Evolutionary conservation across 129 eudicot genomes (phyloP), one percentile per base, ranked within the genome.

Genomic region (Tanacetum coccineum): DNA sequence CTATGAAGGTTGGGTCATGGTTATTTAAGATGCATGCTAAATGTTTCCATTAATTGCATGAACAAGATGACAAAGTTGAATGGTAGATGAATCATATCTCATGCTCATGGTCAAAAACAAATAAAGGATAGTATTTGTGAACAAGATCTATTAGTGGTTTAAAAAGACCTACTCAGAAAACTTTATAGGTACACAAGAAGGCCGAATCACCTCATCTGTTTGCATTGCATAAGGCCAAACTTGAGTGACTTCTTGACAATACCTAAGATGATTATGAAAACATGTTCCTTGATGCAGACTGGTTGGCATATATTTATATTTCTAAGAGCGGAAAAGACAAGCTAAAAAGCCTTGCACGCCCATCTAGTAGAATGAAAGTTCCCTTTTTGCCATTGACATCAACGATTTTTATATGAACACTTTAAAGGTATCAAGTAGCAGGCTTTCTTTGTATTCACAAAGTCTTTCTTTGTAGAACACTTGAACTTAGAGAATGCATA

Each of bases 51-150:
- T 74, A 66, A 50, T 20, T 63, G 51, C 48, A 44, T 39, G 64
- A 68, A 75, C 80, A 75, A 75, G 70, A 75, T 62, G 80, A 75
- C 80, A 75, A 75, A 68, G 58, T 18, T 48, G 18, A 67, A 67
- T 67, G 79, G 64, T 51, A 61, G 25, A 68, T 75, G 74, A 68
- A 68, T 75, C 80, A 68, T 75, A 17, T 48, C 64, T 68, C 52
- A 36, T 74, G 74, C 80, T 45, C 42, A 75, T 50, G 78, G 58
- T 51, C 66, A 36, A 55, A 45, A 65, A 46, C 5, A 30, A 59
- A 32, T 40, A 46, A 70, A 12, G 50, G 22, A 2, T 0, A 51
- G 36, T 13, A 36, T 36, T 7, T 36, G 9, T 36, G 42, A 36
- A 36, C 42, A 36, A 6, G 42, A 36, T 36, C 42, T 36, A 36